phyloP scores from a whole-genome alignment of 495 filamentous ascomycete species.

The Hypomontagnella submonticulosa region DNA sequence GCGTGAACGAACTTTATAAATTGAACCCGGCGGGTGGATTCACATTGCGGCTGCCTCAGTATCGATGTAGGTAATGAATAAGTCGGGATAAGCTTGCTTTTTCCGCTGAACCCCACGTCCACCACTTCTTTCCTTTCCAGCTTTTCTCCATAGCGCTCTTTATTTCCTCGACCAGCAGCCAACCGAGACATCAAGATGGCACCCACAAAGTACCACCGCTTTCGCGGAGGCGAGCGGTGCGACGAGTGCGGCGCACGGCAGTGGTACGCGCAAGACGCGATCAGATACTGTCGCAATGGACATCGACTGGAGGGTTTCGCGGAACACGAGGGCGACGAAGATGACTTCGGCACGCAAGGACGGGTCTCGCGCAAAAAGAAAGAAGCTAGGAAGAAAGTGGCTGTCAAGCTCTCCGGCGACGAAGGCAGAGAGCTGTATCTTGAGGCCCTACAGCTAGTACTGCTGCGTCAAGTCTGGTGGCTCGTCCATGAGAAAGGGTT shows the following conservation, averaged over 20 bases:
- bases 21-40: no score
- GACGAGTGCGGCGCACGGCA: constrained; percentile 60
- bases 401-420: constrained; percentile 69
- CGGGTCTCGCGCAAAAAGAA: constrained; percentile 54
- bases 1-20: no score
- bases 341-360: constrained; percentile 75
- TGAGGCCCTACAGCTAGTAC: constrained; percentile 83
- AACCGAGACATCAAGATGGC: constrained; percentile 23
- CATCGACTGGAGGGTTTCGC: constrained; percentile 61
- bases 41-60: no score
- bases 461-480: constrained; percentile 55
- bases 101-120: no score
- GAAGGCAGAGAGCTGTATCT: constrained; percentile 81
- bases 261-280: constrained; percentile 62
- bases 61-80: no score
- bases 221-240: constrained; percentile 56
- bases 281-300: constrained; percentile 64
- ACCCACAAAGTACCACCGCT: constrained; percentile 45
- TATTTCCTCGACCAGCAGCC: not conserved
- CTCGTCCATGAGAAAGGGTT: constrained; percentile 57
- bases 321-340: constrained; percentile 71
- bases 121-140: no score
- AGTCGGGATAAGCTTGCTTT: no score
- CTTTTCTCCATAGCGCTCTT: not conserved
- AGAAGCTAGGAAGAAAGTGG: constrained; percentile 65